Evolutionary conservation across 768 basidiomycete species (phyloP).

Genomic region (Calocybe indica): DNA sequence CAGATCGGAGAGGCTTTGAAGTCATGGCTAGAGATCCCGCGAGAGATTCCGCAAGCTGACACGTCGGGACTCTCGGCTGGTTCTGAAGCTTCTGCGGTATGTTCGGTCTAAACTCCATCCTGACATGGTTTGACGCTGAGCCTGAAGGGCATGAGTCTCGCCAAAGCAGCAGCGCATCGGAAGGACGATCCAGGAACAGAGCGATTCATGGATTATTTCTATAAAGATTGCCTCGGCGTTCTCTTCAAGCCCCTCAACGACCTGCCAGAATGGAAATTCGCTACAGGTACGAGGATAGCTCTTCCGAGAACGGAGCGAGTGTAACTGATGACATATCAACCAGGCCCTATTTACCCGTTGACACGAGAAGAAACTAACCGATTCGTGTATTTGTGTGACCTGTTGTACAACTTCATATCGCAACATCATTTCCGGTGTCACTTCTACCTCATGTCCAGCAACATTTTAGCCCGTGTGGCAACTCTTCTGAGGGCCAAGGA

Average conservation of each 20-base stretch:
- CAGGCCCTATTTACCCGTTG: constrained; percentile 50
- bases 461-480: constrained; percentile 68
- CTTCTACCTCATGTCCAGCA: constrained; percentile 81
- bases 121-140: not conserved
- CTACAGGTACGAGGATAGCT: constrained; percentile 21
- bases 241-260: constrained; percentile 76
- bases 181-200: constrained; percentile 87
- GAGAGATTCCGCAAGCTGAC: constrained; percentile 21
- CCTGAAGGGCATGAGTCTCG: constrained; percentile 5
- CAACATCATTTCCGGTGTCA: constrained; percentile 92
- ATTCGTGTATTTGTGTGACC: constrained; percentile 84
- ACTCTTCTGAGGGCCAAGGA: constrained; percentile 76
- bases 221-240: constrained; percentile 74
- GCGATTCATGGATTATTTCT: constrained; percentile 90
- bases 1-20: constrained; percentile 86
- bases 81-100: constrained; percentile 26
- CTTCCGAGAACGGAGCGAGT: not conserved
- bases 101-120: not conserved
- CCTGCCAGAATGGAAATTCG: constrained; percentile 57
- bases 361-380: constrained; percentile 77
- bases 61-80: constrained; percentile 21
- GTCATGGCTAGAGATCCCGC: constrained; percentile 75
- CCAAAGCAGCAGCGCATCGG: constrained; percentile 31
- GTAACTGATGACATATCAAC: constrained; percentile 3
- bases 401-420: constrained; percentile 80